Evolutionary conservation across 2,329 filamentous ascomycete genomes (phyloP), one percentile per base, ranked within the genome.

Genomic region (Blastomyces gilchristii): DNA sequence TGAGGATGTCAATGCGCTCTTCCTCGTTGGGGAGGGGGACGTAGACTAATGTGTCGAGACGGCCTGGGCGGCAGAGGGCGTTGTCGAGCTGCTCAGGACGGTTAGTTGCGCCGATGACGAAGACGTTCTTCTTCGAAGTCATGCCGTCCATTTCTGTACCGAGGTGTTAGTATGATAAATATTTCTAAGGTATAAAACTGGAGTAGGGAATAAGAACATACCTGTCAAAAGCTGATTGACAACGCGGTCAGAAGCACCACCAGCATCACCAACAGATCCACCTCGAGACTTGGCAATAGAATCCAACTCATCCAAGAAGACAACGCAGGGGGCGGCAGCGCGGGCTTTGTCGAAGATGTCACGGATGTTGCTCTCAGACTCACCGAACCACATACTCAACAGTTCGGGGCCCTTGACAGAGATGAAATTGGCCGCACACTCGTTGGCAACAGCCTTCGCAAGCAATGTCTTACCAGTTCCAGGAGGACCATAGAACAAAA

Each of bases 111-210:
- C 94, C 94, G 71, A 99, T 99, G 68, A 99, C 94, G 80, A 99
- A 99, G 68, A 99, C 94, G 77, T 99, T 99, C 89, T 99, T 99
- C 90, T 99, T 99, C 49, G 93, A 97, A 56, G 93, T 97, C 93
- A 97, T 97, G 72, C 93, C 93, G 70, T 97, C 93, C 93, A 97
- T 97, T 85, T 97, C 91, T 89, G 68, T 53, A 57, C 22, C 67
- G 28, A 39, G 57, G 62, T 54, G 71, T 85, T 78, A 86, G 81
- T 63, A 60, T 31, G 49, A 4, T 11, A 22, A 50, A 71, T 62
- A 62, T 18, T 31, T 43, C 25, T 6, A 47, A n/a, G 25, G 57
- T 5, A 43, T 43, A 9, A 62, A 49, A 58, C 12, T 34, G 43
- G 58, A 41, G 62, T 52, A 50, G 3, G 7, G 59, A 6, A 49